Conservation (phyloP, 345 rosid genomes). For the Eucalyptus melliodora region DNA sequence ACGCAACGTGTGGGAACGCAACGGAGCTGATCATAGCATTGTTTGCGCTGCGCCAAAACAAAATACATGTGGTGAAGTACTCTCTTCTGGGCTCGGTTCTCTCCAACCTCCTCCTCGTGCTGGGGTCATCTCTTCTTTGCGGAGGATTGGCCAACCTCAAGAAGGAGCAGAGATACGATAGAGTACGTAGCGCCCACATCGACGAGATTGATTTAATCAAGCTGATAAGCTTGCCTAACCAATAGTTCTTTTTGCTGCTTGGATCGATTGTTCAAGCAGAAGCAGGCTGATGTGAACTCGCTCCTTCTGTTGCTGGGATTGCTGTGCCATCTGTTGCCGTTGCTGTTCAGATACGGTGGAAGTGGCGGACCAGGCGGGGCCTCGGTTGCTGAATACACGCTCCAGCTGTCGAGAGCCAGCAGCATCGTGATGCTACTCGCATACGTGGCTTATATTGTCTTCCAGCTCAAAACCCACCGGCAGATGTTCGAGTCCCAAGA, state of each 20-base stretch:
- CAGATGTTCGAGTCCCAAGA: conserved; percentile 43
- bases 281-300: conserved; percentile 78
- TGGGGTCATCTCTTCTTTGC: conserved; percentile 72
- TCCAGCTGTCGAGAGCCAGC: conserved; percentile 68
- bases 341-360: conserved; percentile 30
- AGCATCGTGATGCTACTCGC: conserved; percentile 77
- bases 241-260: neutral
- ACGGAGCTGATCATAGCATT: conserved; percentile 92
- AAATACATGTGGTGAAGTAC: conserved; percentile 64
- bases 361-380: conserved; percentile 9
- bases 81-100: conserved; percentile 83
- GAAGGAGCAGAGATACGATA: conserved; percentile 64
- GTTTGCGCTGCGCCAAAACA: conserved; percentile 57
- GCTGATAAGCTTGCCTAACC: neutral
- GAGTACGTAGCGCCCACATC: conserved; percentile 26
- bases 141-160: conserved; percentile 78
- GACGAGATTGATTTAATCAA: neutral
- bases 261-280: conserved; percentile 25
- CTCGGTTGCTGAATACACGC: conserved; percentile 10
- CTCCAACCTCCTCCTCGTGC: conserved; percentile 85
- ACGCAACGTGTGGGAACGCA: conserved; percentile 96
- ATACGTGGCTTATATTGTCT: conserved; percentile 65
- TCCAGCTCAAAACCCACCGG: conserved; percentile 76
- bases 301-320: conserved; percentile 57
- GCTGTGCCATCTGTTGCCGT: conserved; percentile 70